Evolutionary conservation across 306 rosid genomes (phyloP).

Genomic region (Trifolium fragiferum): DNA sequence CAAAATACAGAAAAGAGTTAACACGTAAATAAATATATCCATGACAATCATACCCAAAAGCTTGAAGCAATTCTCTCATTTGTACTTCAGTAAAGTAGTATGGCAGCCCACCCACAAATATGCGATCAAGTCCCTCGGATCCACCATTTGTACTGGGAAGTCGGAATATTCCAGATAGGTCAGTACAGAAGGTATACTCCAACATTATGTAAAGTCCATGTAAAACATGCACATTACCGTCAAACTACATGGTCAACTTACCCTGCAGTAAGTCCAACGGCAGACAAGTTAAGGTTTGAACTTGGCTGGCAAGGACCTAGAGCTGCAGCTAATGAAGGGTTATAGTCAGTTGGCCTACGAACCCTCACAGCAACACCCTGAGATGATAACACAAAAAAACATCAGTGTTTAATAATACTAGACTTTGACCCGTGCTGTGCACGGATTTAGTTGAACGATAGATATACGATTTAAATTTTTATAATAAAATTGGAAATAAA

Average conservation of each 20-base stretch:
- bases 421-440: too few species aligned
- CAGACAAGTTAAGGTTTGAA: conserved; percentile 74
- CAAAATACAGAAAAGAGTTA: conserved; percentile 10
- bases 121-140: conserved; percentile 81
- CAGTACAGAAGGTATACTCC: conserved; percentile 29
- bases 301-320: conserved; percentile 88
- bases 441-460: too few species aligned
- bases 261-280: conserved; percentile 76
- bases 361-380: conserved; percentile 90
- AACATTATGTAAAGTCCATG: not conserved
- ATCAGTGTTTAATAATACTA: not conserved
- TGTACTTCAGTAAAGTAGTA: conserved; percentile 80
- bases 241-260: conserved; percentile 33
- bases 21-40: not conserved
- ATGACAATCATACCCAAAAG: conserved; percentile 67
- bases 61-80: conserved; percentile 70
- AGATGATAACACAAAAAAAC: conserved; percentile 39
- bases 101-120: conserved; percentile 86
- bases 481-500: too few species aligned
- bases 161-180: conserved; percentile 47
- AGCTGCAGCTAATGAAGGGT: conserved; percentile 76
- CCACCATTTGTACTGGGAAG: conserved; percentile 66
- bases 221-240: conserved; percentile 23
- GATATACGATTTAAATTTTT: too few species aligned
- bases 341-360: conserved; percentile 86